Percentiles rank a stretch among this genome's conserved stretches.
These are phyloP conservation scores for Neurospora sp. DNA, from an alignment of 495 filamentous ascomycete genomes.

Conservation along the genomic window DNA sequence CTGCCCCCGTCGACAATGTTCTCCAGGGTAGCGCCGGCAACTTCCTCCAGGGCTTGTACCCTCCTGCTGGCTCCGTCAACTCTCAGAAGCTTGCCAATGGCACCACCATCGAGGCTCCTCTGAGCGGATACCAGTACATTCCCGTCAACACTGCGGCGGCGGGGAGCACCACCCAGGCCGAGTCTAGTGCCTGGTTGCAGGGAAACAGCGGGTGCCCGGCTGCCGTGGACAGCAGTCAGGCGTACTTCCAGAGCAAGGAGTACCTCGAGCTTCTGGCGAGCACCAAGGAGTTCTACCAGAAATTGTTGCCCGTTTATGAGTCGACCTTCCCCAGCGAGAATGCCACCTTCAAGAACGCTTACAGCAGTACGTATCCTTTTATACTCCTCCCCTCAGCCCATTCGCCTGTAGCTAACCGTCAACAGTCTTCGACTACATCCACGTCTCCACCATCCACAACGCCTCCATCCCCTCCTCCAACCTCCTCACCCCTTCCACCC, in stretches of 20 bases:
- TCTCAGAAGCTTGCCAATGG: conserved; percentile 51
- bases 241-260: conserved; percentile 54
- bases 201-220: conserved; percentile 51
- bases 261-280: conserved; percentile 40
- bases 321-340: conserved; percentile 40
- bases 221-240: conserved; percentile 56
- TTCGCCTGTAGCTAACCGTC: conserved; percentile 19
- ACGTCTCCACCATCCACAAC: conserved; percentile 68
- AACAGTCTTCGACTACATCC: conserved; percentile 60
- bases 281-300: conserved; percentile 56
- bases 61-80: conserved; percentile 46
- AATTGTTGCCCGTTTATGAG: conserved; percentile 51
- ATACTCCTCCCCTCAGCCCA: neutral
- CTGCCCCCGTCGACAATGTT: conserved; percentile 50
- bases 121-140: conserved; percentile 68
- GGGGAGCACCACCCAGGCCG: conserved; percentile 40
- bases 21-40: conserved; percentile 60
- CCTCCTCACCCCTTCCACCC: conserved; percentile 39
- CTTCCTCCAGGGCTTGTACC: conserved; percentile 77
- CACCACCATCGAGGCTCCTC: conserved; percentile 43
- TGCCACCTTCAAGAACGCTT: conserved; percentile 62
- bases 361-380: conserved; percentile 36
- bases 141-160: conserved; percentile 42
- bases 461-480: conserved; percentile 37
- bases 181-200: conserved; percentile 49